These are phyloP conservation scores for Mortierella sp. DNA, from an alignment of 371 early-diverging fungal species.

Conservation along the genomic window DNA sequence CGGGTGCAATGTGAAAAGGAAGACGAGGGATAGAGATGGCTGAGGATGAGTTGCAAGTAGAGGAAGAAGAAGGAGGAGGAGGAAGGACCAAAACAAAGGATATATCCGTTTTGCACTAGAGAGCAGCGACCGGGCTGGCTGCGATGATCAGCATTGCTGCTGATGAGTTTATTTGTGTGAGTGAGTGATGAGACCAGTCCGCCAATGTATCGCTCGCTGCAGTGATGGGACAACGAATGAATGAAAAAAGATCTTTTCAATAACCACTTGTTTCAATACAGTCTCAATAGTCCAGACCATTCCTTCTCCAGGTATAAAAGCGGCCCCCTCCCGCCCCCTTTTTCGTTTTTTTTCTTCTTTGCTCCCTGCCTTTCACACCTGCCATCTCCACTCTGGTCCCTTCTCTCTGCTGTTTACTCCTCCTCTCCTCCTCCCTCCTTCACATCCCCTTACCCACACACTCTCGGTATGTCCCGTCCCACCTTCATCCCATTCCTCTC, in stretches of 20 bases:
- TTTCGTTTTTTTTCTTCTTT: background rate
- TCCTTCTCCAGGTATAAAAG: background rate
- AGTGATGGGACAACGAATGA: too few species aligned
- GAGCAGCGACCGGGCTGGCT: background rate
- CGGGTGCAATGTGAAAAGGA: background rate
- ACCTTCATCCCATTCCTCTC: background rate
- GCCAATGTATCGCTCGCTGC: too few species aligned
- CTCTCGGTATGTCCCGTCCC: background rate
- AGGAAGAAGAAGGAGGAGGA: background rate
- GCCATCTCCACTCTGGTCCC: slow-evolving; percentile 1
- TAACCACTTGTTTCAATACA: too few species aligned
- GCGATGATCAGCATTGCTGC: background rate
- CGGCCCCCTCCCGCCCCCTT: background rate
- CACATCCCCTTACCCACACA: background rate
- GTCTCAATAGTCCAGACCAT: too few species aligned
- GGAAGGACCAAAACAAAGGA: background rate
- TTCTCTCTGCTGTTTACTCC: background rate
- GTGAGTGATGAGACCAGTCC: background rate
- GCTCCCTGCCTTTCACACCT: background rate
- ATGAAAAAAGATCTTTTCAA: too few species aligned
- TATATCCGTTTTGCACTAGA: background rate
- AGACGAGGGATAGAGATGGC: background rate
- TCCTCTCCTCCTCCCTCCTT: background rate
- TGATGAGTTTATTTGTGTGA: background rate
- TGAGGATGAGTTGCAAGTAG: background rate